Conservation (phyloP, 129 eudicot genomes). For the Oenanthe sinensis region DNA sequence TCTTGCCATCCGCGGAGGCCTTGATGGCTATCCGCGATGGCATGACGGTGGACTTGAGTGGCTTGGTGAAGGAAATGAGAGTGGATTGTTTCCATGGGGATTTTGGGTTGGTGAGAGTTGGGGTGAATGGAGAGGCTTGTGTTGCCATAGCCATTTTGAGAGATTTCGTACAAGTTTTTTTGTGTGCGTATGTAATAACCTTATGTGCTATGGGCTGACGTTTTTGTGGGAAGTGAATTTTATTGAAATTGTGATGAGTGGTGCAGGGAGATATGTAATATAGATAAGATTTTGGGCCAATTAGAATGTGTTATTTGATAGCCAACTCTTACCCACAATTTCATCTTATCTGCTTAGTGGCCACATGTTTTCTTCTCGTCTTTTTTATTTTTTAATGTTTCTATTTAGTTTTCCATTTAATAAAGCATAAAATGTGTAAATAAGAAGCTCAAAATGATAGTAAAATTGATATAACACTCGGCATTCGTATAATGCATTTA, state of each 20-base stretch:
- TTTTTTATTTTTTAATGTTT: background rate
- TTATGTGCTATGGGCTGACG: background rate
- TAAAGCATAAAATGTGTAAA: too few relatives aligned
- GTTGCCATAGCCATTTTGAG: conserved; percentile 75
- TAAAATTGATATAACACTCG: too few relatives aligned
- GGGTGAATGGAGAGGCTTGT: conserved; percentile 80
- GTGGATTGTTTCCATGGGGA: conserved; percentile 42
- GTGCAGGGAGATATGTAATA: conserved; percentile 23
- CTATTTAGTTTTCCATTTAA: background rate
- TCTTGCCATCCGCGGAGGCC: conserved; percentile 27
- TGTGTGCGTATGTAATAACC: background rate
- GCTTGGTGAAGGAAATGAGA: conserved; percentile 35
- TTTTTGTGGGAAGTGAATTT: conserved; percentile 13
- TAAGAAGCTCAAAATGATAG: too few relatives aligned
- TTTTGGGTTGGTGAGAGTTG: conserved; percentile 47
- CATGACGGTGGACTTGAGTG: conserved; percentile 29
- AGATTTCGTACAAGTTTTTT: background rate
- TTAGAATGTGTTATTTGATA: conserved; percentile 48
- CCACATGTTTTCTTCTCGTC: background rate
- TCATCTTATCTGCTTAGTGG: conserved; percentile 18
- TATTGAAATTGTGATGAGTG: conserved; percentile 31
- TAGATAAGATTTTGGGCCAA: conserved; percentile 62
- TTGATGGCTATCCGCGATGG: conserved; percentile 31
- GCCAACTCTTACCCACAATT: conserved; percentile 15
- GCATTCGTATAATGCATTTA: too few relatives aligned